Conservation (phyloP, 2,329 filamentous ascomycete species). For the Aspergillus neoniger region DNA sequence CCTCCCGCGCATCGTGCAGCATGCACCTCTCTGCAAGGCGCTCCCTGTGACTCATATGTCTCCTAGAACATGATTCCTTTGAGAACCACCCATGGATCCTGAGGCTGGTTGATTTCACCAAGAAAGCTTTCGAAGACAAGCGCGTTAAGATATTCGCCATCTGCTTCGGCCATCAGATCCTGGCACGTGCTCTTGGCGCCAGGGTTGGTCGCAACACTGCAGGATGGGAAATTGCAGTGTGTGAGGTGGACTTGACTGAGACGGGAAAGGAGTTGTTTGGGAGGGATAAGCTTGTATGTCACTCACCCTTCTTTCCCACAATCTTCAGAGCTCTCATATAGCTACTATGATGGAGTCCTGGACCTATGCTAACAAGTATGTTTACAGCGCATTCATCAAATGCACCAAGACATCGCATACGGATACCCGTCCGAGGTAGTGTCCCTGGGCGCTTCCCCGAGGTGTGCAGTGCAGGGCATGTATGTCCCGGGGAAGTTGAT, state of each 20-base stretch:
- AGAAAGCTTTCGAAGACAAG: constrained; percentile 60
- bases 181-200: constrained; percentile 70
- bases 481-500: constrained; percentile 67
- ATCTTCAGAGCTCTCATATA: background rate
- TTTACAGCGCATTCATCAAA: constrained; percentile 66
- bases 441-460: constrained; percentile 63
- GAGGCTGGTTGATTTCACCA: constrained; percentile 69
- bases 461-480: constrained; percentile 78
- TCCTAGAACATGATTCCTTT: constrained; percentile 69
- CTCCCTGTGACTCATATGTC: background rate
- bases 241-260: constrained; percentile 65
- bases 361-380: background rate
- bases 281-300: constrained; percentile 60
- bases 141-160: constrained; percentile 73
- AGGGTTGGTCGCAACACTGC: constrained; percentile 66
- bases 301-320: background rate
- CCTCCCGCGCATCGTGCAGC: background rate
- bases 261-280: constrained; percentile 73
- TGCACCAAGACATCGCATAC: constrained; percentile 79
- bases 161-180: constrained; percentile 86
- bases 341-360: background rate
- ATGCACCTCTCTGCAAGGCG: background rate
- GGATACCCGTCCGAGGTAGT: constrained; percentile 63
- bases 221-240: constrained; percentile 83
- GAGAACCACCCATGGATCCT: constrained; percentile 75